phyloP scores from a whole-genome alignment of 2,329 filamentous ascomycete genomes.

The Aspergillus texensis region DNA sequence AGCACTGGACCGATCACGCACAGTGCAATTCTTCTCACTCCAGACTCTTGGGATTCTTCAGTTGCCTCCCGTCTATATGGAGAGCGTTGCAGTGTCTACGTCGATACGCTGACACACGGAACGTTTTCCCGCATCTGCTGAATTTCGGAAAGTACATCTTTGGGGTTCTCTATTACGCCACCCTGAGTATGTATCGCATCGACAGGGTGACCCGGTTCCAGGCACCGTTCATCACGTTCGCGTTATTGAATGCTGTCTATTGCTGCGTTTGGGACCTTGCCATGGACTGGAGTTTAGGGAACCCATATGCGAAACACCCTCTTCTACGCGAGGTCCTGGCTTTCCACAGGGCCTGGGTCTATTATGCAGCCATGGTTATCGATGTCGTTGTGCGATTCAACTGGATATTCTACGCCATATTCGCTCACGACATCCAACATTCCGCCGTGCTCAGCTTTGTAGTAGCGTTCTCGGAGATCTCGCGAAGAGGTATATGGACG shows the following conservation, averaged over 20 bases:
- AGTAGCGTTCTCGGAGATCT: constrained; percentile 75
- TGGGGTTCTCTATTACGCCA: constrained; percentile 78
- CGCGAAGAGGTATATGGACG: constrained; percentile 86
- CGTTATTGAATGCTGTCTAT: constrained; percentile 80
- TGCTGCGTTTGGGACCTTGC: constrained; percentile 88
- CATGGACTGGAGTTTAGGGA: constrained; percentile 95
- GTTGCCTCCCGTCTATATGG: constrained; percentile 82
- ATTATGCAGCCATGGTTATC: constrained; percentile 81
- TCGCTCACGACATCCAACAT: constrained; percentile 77
- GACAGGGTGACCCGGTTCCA: constrained; percentile 58
- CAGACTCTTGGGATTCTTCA: constrained; percentile 81
- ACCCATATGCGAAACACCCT: constrained; percentile 68
- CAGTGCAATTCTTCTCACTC: constrained; percentile 88
- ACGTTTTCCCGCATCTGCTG: constrained; percentile 87
- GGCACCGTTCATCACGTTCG: constrained; percentile 77
- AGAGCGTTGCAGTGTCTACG: constrained; percentile 87
- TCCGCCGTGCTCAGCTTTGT: constrained; percentile 80
- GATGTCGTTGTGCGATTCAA: constrained; percentile 88
- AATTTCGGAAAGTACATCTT: constrained; percentile 91
- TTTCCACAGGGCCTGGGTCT: constrained; percentile 77
- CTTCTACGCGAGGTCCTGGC: constrained; percentile 77
- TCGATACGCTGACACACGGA: constrained; percentile 83
- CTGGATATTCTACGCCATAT: constrained; percentile 93
- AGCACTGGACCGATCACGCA: constrained; percentile 69
- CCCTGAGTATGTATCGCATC: constrained; percentile 82